Evolutionary conservation across 805 yeast genomes (phyloP).

Genomic region (Candida glaebosa): DNA sequence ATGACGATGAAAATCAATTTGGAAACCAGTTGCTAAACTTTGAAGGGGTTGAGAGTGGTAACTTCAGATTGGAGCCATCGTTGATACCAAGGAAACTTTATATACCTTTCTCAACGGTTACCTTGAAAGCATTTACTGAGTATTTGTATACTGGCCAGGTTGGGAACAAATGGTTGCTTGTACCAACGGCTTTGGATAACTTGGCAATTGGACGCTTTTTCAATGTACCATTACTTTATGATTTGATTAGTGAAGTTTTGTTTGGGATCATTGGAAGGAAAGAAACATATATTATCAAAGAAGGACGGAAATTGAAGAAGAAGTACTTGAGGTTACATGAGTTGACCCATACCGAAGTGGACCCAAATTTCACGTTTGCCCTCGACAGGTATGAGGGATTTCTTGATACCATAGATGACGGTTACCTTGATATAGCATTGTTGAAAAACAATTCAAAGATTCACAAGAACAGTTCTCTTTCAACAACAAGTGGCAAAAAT

Average conservation of each 20-base stretch:
- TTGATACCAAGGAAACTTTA: conserved; percentile 66
- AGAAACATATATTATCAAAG: conserved; percentile 48
- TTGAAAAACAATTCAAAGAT: conserved; percentile 44
- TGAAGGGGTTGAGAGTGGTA: conserved; percentile 27
- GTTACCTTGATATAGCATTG: conserved; percentile 53
- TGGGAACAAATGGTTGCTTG: conserved; percentile 68
- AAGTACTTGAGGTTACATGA: conserved; percentile 19
- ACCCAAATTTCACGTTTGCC: conserved; percentile 29
- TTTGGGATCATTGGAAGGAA: conserved; percentile 69
- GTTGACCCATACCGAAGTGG: conserved; percentile 19
- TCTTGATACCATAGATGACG: conserved; percentile 62
- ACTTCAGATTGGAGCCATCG: conserved; percentile 52
- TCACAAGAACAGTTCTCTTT: conserved; percentile 19
- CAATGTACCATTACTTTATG: conserved; percentile 67
- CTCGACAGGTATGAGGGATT: conserved; percentile 53
- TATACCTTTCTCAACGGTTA: conserved; percentile 60
- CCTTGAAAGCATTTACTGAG: conserved; percentile 66
- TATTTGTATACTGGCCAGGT: conserved; percentile 78
- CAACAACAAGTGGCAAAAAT: conserved; percentile 14
- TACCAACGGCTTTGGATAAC: conserved; percentile 66
- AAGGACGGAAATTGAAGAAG: conserved; percentile 35
- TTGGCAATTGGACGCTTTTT: conserved; percentile 61
- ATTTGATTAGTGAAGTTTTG: conserved; percentile 62
- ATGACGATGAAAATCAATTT: conserved; percentile 8
- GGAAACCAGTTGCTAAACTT: conserved; percentile 28